A percentile compares a stretch with the other conserved stretches of the same genome.
phyloP scores from a whole-genome alignment of 2,329 filamentous ascomycete species.

The Teratosphaeria nubilosa region DNA sequence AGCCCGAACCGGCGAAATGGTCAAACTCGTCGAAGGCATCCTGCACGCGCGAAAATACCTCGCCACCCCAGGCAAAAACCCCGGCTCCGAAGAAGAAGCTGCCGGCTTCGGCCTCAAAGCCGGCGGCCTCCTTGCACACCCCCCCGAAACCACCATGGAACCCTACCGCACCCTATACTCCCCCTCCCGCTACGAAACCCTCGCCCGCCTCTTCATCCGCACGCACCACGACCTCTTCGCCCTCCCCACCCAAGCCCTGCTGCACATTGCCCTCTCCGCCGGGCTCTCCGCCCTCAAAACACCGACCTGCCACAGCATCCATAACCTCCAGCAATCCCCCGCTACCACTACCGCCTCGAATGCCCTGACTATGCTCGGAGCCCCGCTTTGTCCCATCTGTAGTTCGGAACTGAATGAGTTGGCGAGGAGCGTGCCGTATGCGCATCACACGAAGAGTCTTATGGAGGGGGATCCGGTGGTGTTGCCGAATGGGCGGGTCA shows the following conservation, averaged over 20 bases:
- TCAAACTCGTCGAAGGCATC: constrained; percentile 66
- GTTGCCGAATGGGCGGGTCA: constrained; percentile 77
- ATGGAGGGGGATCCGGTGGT: constrained; percentile 81
- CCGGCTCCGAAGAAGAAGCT: constrained; percentile 43
- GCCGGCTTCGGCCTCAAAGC: constrained; percentile 61
- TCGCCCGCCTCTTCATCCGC: constrained; percentile 70
- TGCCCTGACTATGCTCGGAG: constrained; percentile 45
- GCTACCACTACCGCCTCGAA: constrained; percentile 31
- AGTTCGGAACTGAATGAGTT: constrained; percentile 89
- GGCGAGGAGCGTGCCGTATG: constrained; percentile 80
- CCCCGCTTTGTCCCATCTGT: constrained; percentile 87
- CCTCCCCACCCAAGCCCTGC: constrained; percentile 69
- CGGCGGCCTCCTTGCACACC: constrained; percentile 70
- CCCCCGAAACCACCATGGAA: constrained; percentile 48
- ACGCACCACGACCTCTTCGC: constrained; percentile 81
- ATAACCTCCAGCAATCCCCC: not conserved
- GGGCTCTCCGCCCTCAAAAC: constrained; percentile 94
- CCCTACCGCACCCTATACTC: constrained; percentile 64
- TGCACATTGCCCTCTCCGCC: constrained; percentile 83
- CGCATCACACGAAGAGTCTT: constrained; percentile 87
- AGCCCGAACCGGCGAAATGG: constrained; percentile 54
- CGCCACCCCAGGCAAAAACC: not conserved
- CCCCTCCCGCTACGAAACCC: constrained; percentile 58
- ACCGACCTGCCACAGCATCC: constrained; percentile 70
- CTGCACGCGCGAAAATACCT: constrained; percentile 75